These are phyloP conservation scores for Scedosporium aurantiacum DNA, from an alignment of 2,329 filamentous ascomycete genomes.

Conservation along the genomic window DNA sequence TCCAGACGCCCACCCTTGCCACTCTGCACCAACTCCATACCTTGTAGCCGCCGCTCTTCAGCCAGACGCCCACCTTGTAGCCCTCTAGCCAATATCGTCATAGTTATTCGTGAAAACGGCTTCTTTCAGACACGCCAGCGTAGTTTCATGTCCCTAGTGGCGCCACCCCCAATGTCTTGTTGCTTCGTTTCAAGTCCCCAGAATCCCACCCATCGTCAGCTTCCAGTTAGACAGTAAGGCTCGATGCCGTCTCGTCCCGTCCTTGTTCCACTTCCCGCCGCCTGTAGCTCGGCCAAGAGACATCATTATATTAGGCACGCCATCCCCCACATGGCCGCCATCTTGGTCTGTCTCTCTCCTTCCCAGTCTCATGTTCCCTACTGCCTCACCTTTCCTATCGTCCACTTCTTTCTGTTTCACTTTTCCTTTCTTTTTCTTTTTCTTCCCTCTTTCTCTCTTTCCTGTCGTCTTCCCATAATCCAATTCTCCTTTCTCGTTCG, in stretches of 20 bases:
- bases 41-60: conserved; percentile 33
- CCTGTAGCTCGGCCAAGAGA: conserved; percentile 15
- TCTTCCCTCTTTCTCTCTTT: background rate
- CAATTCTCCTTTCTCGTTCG: background rate
- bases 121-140: conserved; percentile 36
- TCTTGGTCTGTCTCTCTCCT: background rate
- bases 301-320: conserved; percentile 7
- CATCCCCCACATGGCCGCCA: conserved; percentile 7
- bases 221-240: conserved; percentile 20
- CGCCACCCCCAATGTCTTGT: conserved; percentile 19
- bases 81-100: conserved; percentile 36
- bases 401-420: conserved; percentile 5
- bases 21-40: conserved; percentile 14
- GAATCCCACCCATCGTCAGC: conserved; percentile 15
- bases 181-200: conserved; percentile 17
- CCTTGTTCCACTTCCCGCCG: conserved; percentile 15
- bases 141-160: conserved; percentile 37
- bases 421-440: conserved; percentile 4
- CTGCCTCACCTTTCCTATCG: background rate
- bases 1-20: conserved; percentile 8
- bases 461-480: conserved; percentile 6
- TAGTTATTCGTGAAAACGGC: conserved; percentile 26
- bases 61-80: conserved; percentile 31
- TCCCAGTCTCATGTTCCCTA: background rate
- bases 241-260: conserved; percentile 15